Evolutionary conservation across 129 eudicot genomes (phyloP), one percentile per base, ranked within the genome.

Genomic region (Flaveria ramosissima): DNA sequence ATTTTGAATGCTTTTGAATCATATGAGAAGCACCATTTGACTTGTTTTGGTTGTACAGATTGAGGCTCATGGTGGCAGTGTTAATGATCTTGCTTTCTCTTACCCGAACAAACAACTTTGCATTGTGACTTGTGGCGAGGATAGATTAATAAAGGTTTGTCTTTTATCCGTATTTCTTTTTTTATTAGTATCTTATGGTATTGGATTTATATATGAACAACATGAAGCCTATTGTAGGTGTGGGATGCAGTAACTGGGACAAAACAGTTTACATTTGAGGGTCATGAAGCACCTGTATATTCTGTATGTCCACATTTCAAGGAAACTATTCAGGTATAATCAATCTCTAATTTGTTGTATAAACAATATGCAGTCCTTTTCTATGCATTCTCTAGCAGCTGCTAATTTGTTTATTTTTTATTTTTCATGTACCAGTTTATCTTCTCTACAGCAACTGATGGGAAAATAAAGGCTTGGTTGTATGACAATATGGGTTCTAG

Each of bases 41-140:
- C 8, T 48, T 27, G 39, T 75, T 53, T 24, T 57, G 39, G 15
- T 65, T 47, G 47, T 85, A 47, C 89, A 93, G 98, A 86, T 93
- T 85, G 98, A 93, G 72, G 98, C 98, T 76, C 98, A 93, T 83
- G 87, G 72, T 83, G 98, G 98, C 65, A 93, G 92, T 76, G 98
- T 93, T 36, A 90, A 85, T 75, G 98, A 93, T 80, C 89, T 93
- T 79, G 90, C 98, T 53, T 93, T 93, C 83, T 83, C 95, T 75
- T 86, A 83, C 66, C 95, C 96, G 17, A 88, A 86, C 78, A 90
- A 90, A 81, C 98, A 90, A 82, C 88, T 93, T 24, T 86, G 89
- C 67, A 63, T 93, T 24, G 86, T 93, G 70, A 93, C 98, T 20
- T 90, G 98, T 81, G 98, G 98, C 77, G 98, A 93, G 48, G 98